Evolutionary conservation across 768 basidiomycete species (phyloP).

Genomic region (Nevesoporus exiguus): DNA sequence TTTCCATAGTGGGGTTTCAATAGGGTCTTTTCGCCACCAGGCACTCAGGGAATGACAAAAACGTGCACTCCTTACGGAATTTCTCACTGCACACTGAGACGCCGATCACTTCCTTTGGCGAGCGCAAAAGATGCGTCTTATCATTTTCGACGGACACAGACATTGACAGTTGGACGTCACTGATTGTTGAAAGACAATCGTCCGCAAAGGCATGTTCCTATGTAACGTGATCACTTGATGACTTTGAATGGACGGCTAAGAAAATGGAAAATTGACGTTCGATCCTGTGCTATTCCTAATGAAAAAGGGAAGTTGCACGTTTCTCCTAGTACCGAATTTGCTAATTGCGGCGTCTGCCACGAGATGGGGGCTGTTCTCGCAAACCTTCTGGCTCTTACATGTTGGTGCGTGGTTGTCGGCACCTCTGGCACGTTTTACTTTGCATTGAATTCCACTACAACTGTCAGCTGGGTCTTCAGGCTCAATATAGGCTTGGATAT

Average conservation of each 20-base stretch:
- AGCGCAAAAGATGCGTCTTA: not conserved
- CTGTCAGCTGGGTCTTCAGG: not conserved
- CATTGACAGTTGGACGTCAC: slow-evolving; percentile 2
- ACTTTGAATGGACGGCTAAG: not conserved
- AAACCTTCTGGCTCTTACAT: not conserved
- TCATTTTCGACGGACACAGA: not conserved
- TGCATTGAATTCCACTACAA: slow-evolving; percentile 1
- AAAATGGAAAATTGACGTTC: not conserved
- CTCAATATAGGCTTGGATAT: not conserved
- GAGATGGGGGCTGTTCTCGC: not conserved
- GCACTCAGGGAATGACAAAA: slow-evolving; percentile 16
- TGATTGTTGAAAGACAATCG: not conserved
- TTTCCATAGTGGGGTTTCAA: not conserved
- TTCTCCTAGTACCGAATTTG: not conserved
- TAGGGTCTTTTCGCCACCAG: slow-evolving; percentile 14
- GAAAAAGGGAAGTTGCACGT: not conserved
- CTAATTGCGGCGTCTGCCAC: slow-evolving; percentile 1
- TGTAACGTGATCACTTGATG: not conserved
- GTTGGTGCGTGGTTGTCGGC: not conserved
- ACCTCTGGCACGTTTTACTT: not conserved
- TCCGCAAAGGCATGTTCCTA: not conserved
- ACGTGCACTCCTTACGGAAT: slow-evolving; percentile 15
- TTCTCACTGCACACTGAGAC: slow-evolving; percentile 3
- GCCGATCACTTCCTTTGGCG: slow-evolving; percentile 13
- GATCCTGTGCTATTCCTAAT: not conserved